These are phyloP conservation scores for Lactarius psammicola DNA, from an alignment of 768 basidiomycete species.

Conservation along the genomic window DNA sequence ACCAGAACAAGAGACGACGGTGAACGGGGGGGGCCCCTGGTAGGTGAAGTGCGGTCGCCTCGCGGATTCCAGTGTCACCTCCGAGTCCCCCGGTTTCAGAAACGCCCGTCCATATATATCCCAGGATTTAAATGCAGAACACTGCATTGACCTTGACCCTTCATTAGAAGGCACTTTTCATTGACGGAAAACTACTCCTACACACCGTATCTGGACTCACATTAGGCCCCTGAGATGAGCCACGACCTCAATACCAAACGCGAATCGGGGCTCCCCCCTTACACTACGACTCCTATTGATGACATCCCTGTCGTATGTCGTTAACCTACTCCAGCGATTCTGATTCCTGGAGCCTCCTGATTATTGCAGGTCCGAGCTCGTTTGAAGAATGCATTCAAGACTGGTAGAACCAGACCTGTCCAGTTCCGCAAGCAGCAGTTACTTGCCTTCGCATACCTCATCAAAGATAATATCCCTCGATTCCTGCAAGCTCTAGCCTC, in stretches of 20 bases:
- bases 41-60: no score
- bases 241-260: background rate
- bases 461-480: constrained; percentile 69
- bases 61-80: no score
- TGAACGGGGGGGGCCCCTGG: no score
- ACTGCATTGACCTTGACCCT: no score
- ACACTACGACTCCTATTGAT: constrained; percentile 30
- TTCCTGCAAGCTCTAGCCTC: constrained; percentile 55
- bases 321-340: background rate
- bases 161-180: no score
- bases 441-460: constrained; percentile 65
- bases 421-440: constrained; percentile 73
- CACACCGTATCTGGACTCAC: no score
- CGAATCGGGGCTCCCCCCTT: constrained; percentile 1
- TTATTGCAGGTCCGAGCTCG: constrained; percentile 51
- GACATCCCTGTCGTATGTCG: constrained; percentile 32
- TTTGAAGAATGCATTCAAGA: constrained; percentile 55
- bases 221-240: no score
- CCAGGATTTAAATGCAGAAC: no score
- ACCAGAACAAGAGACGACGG: no score
- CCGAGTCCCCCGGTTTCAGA: no score
- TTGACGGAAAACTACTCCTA: no score
- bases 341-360: background rate
- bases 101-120: no score
- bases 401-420: constrained; percentile 63